phyloP scores from a whole-genome alignment of 1,284 basidiomycete species.

The Stygiomarasmius scandens region DNA sequence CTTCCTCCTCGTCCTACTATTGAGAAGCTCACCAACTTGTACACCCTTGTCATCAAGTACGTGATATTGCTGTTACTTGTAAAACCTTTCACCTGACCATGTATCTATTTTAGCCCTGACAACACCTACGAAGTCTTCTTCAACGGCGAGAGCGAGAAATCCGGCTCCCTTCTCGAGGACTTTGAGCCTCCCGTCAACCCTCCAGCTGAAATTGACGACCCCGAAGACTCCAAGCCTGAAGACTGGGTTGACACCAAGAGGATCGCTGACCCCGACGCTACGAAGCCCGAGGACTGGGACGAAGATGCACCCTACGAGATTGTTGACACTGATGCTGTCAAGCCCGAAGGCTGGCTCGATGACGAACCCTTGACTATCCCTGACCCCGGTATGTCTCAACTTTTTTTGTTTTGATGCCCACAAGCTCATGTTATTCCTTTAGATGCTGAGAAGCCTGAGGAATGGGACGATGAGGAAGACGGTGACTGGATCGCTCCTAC shows the following conservation, averaged over 20 bases:
- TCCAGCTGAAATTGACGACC: slow-evolving; percentile 89
- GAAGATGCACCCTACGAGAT: slow-evolving; percentile 93
- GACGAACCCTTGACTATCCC: slow-evolving; percentile 83
- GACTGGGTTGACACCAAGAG: slow-evolving; percentile 92
- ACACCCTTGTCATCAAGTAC: slow-evolving; percentile 90
- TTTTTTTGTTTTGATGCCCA: background rate
- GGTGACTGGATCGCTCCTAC: slow-evolving; percentile 96
- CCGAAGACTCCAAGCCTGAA: slow-evolving; percentile 87
- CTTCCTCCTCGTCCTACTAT: slow-evolving; percentile 84
- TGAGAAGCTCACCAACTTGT: slow-evolving; percentile 88
- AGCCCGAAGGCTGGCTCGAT: slow-evolving; percentile 96
- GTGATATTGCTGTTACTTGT: slow-evolving; percentile 29
- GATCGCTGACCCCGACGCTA: slow-evolving; percentile 85
- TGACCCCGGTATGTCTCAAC: slow-evolving; percentile 70
- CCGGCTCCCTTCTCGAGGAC: slow-evolving; percentile 90
- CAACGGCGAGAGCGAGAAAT: slow-evolving; percentile 83
- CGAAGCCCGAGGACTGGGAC: slow-evolving; percentile 96
- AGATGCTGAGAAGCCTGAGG: slow-evolving; percentile 96
- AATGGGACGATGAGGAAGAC: slow-evolving; percentile 99
- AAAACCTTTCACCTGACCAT: background rate
- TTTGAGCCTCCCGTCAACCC: slow-evolving; percentile 97
- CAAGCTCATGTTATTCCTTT: background rate
- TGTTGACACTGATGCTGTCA: slow-evolving; percentile 82
- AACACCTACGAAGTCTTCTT: slow-evolving; percentile 93
- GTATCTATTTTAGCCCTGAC: slow-evolving; percentile 69